These are phyloP conservation scores for Coniochaeta hoffmannii DNA, from an alignment of 2,329 filamentous ascomycete genomes.

Conservation along the genomic window DNA sequence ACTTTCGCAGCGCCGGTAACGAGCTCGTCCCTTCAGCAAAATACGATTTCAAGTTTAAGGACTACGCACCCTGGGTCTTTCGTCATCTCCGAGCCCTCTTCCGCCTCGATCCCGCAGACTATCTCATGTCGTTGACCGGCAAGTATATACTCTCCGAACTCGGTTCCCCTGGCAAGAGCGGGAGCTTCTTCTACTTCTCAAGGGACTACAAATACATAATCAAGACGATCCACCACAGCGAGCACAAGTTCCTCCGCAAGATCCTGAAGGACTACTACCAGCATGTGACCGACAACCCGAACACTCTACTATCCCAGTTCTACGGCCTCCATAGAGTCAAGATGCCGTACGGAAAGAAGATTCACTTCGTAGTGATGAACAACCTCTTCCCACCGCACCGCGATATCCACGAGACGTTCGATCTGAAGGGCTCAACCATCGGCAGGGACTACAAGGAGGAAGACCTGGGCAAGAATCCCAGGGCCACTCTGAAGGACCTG, in stretches of 20 bases:
- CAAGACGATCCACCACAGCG: constrained; percentile 96
- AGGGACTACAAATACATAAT: constrained; percentile 99
- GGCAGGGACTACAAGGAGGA: constrained; percentile 89
- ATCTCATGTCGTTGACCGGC: constrained; percentile 94
- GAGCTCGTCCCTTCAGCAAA: constrained; percentile 96
- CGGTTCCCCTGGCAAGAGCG: constrained; percentile 94
- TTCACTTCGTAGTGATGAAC: constrained; percentile 99
- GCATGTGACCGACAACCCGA: constrained; percentile 87
- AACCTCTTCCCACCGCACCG: constrained; percentile 96
- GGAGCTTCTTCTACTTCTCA: constrained; percentile 99
- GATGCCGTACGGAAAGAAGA: constrained; percentile 96
- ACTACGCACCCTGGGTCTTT: constrained; percentile 99
- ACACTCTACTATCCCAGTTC: constrained; percentile 95
- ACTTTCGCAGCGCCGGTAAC: constrained; percentile 69
- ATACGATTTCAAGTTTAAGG: constrained; percentile 99
- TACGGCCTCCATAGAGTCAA: constrained; percentile 97
- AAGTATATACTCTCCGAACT: constrained; percentile 98
- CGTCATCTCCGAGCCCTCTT: constrained; percentile 83
- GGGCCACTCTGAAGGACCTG: constrained; percentile 90
- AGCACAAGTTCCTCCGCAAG: constrained; percentile 81
- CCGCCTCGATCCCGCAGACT: constrained; percentile 90
- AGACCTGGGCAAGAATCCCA: constrained; percentile 77
- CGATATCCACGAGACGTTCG: constrained; percentile 95
- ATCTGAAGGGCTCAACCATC: constrained; percentile 92
- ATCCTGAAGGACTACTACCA: constrained; percentile 88